Percentiles rank a stretch among this genome's conserved stretches.
Conservation (phyloP, 2,329 filamentous ascomycete species). For the Alternaria viburni region DNA sequence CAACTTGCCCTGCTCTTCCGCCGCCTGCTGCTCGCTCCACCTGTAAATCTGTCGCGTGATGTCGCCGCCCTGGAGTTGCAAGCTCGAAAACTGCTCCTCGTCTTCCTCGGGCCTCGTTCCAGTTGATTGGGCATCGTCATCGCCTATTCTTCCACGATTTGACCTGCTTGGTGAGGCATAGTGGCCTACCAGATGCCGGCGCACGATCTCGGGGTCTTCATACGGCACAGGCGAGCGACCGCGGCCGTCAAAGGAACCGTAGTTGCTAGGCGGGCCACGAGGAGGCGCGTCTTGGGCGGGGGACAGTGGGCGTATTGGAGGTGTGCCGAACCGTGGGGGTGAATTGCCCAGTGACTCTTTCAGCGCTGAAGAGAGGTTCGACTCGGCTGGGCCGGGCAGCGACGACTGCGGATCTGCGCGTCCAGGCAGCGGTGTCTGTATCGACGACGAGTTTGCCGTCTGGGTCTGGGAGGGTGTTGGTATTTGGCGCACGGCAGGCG, state of each 20-base stretch:
- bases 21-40: slow-evolving; percentile 89
- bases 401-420: slow-evolving; percentile 63
- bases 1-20: slow-evolving; percentile 65
- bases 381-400: slow-evolving; percentile 78
- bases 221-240: slow-evolving; percentile 65
- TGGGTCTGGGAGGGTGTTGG: slow-evolving; percentile 59
- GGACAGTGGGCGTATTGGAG: slow-evolving; percentile 62
- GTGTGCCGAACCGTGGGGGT: slow-evolving; percentile 70
- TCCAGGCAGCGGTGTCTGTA: slow-evolving; percentile 69
- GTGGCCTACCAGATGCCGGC: slow-evolving; percentile 76
- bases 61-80: slow-evolving; percentile 91
- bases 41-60: slow-evolving; percentile 94
- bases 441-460: slow-evolving; percentile 48
- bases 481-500: slow-evolving; percentile 58
- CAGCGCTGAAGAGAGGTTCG: slow-evolving; percentile 86
- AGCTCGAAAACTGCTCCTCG: slow-evolving; percentile 86
- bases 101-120: slow-evolving; percentile 53
- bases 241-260: slow-evolving; percentile 83
- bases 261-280: slow-evolving; percentile 70
- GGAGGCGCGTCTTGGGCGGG: slow-evolving; percentile 56
- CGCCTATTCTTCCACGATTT: slow-evolving; percentile 31
- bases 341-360: slow-evolving; percentile 74
- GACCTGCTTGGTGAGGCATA: slow-evolving; percentile 48
- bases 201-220: slow-evolving; percentile 91
- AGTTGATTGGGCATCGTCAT: slow-evolving; percentile 34